phyloP scores from a whole-genome alignment of 2,329 filamentous ascomycete genomes.

The Arthrinium phaeospermum region DNA sequence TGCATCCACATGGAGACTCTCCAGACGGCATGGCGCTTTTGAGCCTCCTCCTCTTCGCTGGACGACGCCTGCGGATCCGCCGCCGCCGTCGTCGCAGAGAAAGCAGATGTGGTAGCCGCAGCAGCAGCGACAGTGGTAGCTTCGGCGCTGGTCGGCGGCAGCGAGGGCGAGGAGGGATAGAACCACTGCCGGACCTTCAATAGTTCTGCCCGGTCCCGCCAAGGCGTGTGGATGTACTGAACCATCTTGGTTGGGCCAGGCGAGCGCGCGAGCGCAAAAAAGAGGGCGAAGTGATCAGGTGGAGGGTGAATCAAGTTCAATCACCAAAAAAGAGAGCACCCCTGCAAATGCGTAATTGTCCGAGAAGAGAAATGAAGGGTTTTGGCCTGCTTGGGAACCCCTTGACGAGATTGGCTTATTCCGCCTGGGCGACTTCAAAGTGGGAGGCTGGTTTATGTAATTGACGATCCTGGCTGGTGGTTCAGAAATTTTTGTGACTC shows the following conservation, averaged over 20 bases:
- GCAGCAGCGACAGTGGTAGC: neutral
- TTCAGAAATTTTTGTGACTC: neutral
- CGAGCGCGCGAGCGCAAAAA: neutral
- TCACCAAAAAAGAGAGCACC: neutral
- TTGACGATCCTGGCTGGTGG: constrained; percentile 8
- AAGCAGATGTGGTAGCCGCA: neutral
- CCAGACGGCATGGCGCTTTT: constrained; percentile 57
- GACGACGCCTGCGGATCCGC: constrained; percentile 18
- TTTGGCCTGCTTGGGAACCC: neutral
- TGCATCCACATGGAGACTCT: constrained; percentile 73
- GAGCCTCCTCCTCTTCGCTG: constrained; percentile 26
- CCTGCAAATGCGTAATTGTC: constrained; percentile 1
- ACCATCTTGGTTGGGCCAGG: constrained; percentile 58
- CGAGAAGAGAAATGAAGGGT: constrained; percentile 1
- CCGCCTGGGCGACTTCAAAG: neutral
- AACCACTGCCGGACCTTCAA: constrained; percentile 69
- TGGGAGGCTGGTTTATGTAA: constrained; percentile 7
- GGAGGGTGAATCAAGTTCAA: neutral
- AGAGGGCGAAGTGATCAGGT: neutral
- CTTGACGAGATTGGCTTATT: neutral
- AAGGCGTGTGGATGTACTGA: constrained; percentile 75
- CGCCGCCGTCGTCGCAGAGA: constrained; percentile 20
- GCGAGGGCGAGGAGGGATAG: constrained; percentile 51
- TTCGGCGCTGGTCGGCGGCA: constrained; percentile 18
- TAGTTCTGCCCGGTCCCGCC: constrained; percentile 71